Percentiles rank a stretch among this genome's conserved stretches.
Conservation (phyloP, 1,284 basidiomycete species). For the Mycosarcoma mackinlayi region DNA sequence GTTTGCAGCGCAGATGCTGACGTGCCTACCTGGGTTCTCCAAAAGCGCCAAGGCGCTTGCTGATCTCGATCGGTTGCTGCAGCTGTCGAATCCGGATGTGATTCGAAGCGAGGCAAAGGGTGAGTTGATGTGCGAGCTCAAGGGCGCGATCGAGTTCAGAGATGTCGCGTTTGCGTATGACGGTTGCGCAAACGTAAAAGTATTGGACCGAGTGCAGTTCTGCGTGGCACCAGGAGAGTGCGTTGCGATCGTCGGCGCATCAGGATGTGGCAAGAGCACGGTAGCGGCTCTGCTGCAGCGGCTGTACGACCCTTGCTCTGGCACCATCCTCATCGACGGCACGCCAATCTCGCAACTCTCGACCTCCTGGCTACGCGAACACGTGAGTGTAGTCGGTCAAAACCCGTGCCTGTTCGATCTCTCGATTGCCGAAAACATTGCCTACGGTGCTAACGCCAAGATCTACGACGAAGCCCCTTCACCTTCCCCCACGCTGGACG, state of each 20-base stretch:
- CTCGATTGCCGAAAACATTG: slow-evolving; percentile 58
- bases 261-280: slow-evolving; percentile 64
- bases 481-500: neutral
- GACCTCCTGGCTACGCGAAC: slow-evolving; percentile 51
- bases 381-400: slow-evolving; percentile 60
- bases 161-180: slow-evolving; percentile 60
- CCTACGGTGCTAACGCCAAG: slow-evolving; percentile 45
- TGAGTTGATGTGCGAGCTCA: slow-evolving; percentile 9
- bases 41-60: slow-evolving; percentile 73
- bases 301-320: slow-evolving; percentile 59
- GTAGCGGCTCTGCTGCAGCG: slow-evolving; percentile 60
- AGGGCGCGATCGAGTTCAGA: slow-evolving; percentile 45
- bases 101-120: slow-evolving; percentile 10
- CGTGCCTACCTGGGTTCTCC: slow-evolving; percentile 72
- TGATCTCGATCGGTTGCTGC: slow-evolving; percentile 80
- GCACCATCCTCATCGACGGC: slow-evolving; percentile 51
- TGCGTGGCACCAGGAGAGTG: slow-evolving; percentile 51
- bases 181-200: slow-evolving; percentile 13
- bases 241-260: slow-evolving; percentile 63
- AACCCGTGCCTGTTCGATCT: slow-evolving; percentile 57
- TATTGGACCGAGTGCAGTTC: slow-evolving; percentile 48
- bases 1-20: slow-evolving; percentile 87
- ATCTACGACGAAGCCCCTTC: slow-evolving; percentile 12
- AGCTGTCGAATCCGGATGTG: slow-evolving; percentile 1
- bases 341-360: slow-evolving; percentile 17